Base-by-base conservation (phyloP, 441 rosid genomes). In the Pelargonium australe region DNA sequence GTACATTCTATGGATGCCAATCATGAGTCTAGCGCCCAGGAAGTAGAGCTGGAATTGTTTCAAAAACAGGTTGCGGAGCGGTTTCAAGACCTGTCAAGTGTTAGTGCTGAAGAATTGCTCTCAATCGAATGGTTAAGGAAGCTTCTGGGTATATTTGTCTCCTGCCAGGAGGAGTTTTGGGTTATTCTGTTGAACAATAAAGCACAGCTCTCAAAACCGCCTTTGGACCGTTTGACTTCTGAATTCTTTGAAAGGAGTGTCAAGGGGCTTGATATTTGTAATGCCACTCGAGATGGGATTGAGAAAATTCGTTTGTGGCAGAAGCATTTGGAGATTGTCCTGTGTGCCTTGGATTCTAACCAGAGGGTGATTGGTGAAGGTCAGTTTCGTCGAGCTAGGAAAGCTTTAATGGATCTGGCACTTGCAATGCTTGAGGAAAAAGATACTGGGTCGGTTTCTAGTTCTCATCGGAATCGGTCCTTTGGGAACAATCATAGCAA, bases 221-320 rank as follows among this genome's bases (percentile, higher is more conserved):
- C 86, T 13, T 40, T 71, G 66, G 76, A 81, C 40, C 77, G 78
- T 14, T 17, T 75, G 73, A 66, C 81, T 68, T 61, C 77, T 13
- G 83, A 81, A 23, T 81, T 73, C 61, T 79, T 70, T 49, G 83
- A 83, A 57, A 79, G 75, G 73, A 73, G 76, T 69, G 68, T 83
- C 17, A 81, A 83, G 75, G 81, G 84, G 7, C 81, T 81, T 17
- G 84, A 83, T 69, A 68, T 76, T 6, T 81, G 80, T 68, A 83
- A 81, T 68, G 84, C 86, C 8, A 74, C 74, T 17, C 76, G 83
- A 28, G 83, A 77, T 68, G 83, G 86, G 67, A 79, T 81, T n/a
- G 83, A 80, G 70, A 79, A 66, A 70, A 67, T 83, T 34, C 69
- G 84, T 41, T 45, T 44, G 53, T 81, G 84, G 86, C 75, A 67